Evolutionary conservation across 306 rosid genomes (phyloP).

Genomic region (Pyrus betulifolia): DNA sequence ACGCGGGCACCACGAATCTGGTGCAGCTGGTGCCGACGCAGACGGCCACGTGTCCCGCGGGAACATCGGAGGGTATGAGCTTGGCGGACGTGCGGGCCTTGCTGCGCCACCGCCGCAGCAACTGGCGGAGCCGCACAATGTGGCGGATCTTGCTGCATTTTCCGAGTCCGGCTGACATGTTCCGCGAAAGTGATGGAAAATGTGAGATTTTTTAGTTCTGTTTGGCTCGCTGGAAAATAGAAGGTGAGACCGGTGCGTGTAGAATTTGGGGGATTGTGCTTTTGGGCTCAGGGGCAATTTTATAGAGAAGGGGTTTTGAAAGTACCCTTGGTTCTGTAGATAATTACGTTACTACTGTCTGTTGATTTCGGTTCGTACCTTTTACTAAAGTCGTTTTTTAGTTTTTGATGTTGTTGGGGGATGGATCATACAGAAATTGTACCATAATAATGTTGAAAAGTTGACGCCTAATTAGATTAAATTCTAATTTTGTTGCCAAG

Average conservation of each 20-base stretch:
- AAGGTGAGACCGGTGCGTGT: neutral
- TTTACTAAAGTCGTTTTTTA: neutral
- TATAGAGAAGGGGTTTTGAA: constrained; percentile 15
- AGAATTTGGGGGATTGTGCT: neutral
- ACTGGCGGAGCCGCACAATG: constrained; percentile 83
- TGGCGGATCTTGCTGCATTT: constrained; percentile 89
- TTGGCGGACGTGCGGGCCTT: constrained; percentile 63
- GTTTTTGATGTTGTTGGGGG: neutral
- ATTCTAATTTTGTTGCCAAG: neutral
- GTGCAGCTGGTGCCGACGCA: constrained; percentile 56
- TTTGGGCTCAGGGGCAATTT: neutral
- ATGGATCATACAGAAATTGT: neutral
- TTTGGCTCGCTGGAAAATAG: neutral
- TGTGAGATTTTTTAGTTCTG: neutral
- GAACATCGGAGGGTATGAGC: constrained; percentile 74
- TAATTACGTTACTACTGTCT: constrained; percentile 33
- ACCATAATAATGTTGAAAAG: neutral
- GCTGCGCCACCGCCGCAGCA: constrained; percentile 86
- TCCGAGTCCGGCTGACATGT: constrained; percentile 50
- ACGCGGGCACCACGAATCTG: constrained; percentile 62
- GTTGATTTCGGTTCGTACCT: neutral
- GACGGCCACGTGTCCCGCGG: constrained; percentile 85
- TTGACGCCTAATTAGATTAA: neutral
- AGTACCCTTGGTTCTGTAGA: constrained; percentile 17
- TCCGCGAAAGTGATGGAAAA: constrained; percentile 2